phyloP scores from a whole-genome alignment of 148 eudicot species.

The Rhododendron molle region DNA sequence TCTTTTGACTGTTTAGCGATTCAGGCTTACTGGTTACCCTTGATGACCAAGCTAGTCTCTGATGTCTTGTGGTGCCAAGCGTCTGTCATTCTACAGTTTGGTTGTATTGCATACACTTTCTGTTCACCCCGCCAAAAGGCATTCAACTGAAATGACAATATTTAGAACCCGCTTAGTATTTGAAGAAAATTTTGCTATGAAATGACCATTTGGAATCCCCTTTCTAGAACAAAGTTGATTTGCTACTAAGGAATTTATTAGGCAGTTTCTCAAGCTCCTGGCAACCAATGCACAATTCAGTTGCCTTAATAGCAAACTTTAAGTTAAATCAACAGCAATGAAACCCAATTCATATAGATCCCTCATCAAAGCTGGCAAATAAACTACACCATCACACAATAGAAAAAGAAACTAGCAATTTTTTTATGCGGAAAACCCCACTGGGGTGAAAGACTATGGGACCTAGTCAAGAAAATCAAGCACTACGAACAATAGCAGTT shows the following conservation, averaged over 20 bases:
- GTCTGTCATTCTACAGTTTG: background rate
- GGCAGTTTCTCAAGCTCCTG: background rate
- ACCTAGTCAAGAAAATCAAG: background rate
- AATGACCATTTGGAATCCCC: background rate
- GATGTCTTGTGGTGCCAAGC: background rate
- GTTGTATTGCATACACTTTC: background rate
- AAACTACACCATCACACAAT: background rate
- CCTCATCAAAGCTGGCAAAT: background rate
- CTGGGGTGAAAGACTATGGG: background rate
- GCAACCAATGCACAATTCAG: background rate
- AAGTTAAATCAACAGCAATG: background rate
- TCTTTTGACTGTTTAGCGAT: background rate
- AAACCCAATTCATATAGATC: background rate
- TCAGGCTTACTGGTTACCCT: background rate
- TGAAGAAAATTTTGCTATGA: background rate
- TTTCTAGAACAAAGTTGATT: background rate
- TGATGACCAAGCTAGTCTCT: background rate
- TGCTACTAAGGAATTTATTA: background rate
- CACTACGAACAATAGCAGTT: background rate
- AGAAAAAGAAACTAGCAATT: background rate
- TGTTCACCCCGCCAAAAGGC: background rate
- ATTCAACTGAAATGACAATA: background rate
- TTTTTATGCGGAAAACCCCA: background rate
- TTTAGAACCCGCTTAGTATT: background rate
- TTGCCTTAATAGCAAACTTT: background rate